phyloP scores from a whole-genome alignment of 805 yeast species.

The Metschnikowia baotianmanensis region DNA sequence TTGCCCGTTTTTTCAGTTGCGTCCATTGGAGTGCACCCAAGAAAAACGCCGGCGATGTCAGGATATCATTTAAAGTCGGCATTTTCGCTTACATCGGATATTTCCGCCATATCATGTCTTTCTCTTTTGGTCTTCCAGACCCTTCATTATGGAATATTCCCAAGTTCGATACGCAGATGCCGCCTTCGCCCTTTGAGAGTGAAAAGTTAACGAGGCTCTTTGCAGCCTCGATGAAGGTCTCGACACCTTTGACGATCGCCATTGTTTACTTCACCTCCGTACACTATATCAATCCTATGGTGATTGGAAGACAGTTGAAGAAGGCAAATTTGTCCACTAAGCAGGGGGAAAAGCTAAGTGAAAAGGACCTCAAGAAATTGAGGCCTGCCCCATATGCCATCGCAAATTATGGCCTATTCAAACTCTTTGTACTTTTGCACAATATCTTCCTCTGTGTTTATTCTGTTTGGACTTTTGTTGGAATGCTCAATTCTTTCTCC shows the following conservation, averaged over 20 bases:
- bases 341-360: constrained; percentile 19
- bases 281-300: constrained; percentile 49
- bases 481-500: constrained; percentile 56
- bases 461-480: constrained; percentile 67
- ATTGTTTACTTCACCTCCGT: constrained; percentile 56
- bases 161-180: constrained; percentile 27
- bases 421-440: constrained; percentile 55
- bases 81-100: background rate
- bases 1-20: constrained; percentile 4
- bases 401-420: constrained; percentile 46
- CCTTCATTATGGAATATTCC: constrained; percentile 32
- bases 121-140: constrained; percentile 35
- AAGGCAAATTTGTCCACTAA: constrained; percentile 23
- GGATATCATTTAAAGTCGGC: background rate
- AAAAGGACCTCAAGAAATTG: constrained; percentile 32
- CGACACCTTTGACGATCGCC: constrained; percentile 58
- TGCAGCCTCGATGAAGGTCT: constrained; percentile 43
- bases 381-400: constrained; percentile 54
- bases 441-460: constrained; percentile 61
- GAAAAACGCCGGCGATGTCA: constrained; percentile 7
- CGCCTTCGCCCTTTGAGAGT: constrained; percentile 35
- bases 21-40: constrained; percentile 10
- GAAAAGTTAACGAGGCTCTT: constrained; percentile 34
- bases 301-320: constrained; percentile 45
- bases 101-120: constrained; percentile 13